Base-by-base conservation (phyloP, 2,329 filamentous ascomycete species). In the Ophiostoma populinum region DNA sequence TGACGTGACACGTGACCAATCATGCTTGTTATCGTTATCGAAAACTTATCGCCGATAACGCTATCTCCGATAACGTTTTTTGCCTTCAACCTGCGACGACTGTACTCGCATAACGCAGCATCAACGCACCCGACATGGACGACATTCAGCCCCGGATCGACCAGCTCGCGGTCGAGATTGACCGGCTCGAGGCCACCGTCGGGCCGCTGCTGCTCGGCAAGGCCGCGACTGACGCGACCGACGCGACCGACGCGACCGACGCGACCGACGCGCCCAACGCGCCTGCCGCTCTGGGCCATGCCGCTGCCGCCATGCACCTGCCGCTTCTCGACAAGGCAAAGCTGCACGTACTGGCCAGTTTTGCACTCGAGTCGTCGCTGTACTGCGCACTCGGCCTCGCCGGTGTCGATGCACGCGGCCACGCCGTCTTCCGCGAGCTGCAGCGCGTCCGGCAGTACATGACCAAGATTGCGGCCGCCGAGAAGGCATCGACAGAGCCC, bases 261-360 rank as follows among this genome's bases (percentile, higher is more conserved):
- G n/a, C 25, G 3, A 2, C 20, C 22, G 18, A 26, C 7, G 20
- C 25, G 12, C 2, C 20, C 5, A 20, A 21, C 12, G 7, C 19
- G 10, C 5, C 36, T 17, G 21, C 34, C 27, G 31, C 26, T 17
- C 26, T 22, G 27, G 27, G 32, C 25, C 34, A 31, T 28, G 62
- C 71, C 34, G 70, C 76, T 26, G 69, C 72, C 38, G 73, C 82
- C 5, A 75, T 73, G 37, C 83, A 83, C 51, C 65, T 95, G 19
- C 86, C 87, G 2, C 65, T 95, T n/a, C 66, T 98, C 41, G 87
- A 95, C 61, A 86, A 83, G 59, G 85, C 90, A 7, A 94, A 95
- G 58, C 73, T 94, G 40, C 83, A 92, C 51, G 76, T 90, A n/a
- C 64, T 92, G 15, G 66, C 77, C 34, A 79, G 83, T 13, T 98